phyloP scores from a whole-genome alignment of 2,329 filamentous ascomycete species.

The Colletotrichum abscissum region DNA sequence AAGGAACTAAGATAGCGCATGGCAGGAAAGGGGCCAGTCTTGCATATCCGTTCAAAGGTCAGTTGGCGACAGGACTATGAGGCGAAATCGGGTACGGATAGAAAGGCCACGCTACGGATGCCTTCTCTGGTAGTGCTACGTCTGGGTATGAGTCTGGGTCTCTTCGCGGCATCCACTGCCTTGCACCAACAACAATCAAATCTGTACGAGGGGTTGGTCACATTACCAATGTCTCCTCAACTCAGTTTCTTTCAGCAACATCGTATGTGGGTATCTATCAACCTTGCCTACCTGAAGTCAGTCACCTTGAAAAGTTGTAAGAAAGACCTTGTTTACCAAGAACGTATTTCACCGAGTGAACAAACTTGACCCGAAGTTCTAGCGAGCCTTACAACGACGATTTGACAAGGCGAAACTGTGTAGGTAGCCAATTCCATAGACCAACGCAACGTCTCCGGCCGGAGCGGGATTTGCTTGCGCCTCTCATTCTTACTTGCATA shows the following conservation, averaged over 20 bases:
- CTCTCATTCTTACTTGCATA: conserved; percentile 12
- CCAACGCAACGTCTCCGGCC: background rate
- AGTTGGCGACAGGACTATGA: background rate
- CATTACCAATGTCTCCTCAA: background rate
- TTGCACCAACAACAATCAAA: conserved; percentile 11
- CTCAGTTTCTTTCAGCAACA: background rate
- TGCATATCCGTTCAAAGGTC: background rate
- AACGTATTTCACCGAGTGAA: background rate
- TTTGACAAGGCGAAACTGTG: background rate
- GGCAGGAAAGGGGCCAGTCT: background rate
- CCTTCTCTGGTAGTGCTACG: background rate
- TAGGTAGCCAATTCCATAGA: background rate
- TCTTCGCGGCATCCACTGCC: conserved; percentile 2
- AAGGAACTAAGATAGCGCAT: background rate
- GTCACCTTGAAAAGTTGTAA: background rate
- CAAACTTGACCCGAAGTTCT: background rate
- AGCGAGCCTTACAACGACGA: background rate
- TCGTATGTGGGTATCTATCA: background rate
- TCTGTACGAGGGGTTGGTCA: background rate
- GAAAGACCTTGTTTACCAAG: background rate
- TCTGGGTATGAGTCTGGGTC: background rate
- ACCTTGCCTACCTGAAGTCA: background rate
- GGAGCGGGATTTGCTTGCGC: background rate
- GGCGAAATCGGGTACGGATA: background rate
- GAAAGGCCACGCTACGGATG: background rate